Percentiles rank a stretch among this genome's conserved stretches.
These are phyloP conservation scores for Hymenoscyphus albidus DNA, from an alignment of 2,329 filamentous ascomycete species.

Conservation along the genomic window DNA sequence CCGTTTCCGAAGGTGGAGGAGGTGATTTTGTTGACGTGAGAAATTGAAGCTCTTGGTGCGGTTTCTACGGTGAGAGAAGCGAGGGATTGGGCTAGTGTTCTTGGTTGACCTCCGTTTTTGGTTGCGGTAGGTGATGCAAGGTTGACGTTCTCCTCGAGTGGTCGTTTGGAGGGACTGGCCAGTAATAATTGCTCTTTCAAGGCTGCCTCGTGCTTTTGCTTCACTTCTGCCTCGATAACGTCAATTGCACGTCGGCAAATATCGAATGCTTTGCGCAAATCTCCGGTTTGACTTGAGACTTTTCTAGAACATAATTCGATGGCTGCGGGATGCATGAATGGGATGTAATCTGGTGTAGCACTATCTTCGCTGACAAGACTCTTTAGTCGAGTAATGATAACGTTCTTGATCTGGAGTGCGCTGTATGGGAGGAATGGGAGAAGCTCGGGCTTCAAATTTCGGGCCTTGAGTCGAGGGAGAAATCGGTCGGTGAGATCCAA, in stretches of 20 bases:
- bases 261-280: slow-evolving; percentile 92
- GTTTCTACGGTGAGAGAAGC: slow-evolving; percentile 65
- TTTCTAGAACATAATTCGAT: slow-evolving; percentile 94
- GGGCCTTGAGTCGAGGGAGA: slow-evolving; percentile 85
- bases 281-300: slow-evolving; percentile 88
- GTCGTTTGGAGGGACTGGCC: slow-evolving; percentile 67
- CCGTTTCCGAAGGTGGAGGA: slow-evolving; percentile 88
- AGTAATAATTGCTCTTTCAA: slow-evolving; percentile 52
- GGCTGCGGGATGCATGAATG: slow-evolving; percentile 89
- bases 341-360: slow-evolving; percentile 58
- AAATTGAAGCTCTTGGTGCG: slow-evolving; percentile 83
- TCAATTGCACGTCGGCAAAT: slow-evolving; percentile 88
- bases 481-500: slow-evolving; percentile 94
- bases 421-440: slow-evolving; percentile 93
- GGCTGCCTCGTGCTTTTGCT: slow-evolving; percentile 65
- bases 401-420: slow-evolving; percentile 77
- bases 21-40: slow-evolving; percentile 88
- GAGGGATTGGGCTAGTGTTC: slow-evolving; percentile 47
- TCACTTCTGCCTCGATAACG: slow-evolving; percentile 80
- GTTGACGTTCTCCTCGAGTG: slow-evolving; percentile 79
- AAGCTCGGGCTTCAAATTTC: slow-evolving; percentile 84
- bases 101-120: slow-evolving; percentile 35
- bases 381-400: slow-evolving; percentile 80
- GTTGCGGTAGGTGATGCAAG: slow-evolving; percentile 51
- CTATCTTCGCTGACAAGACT: slow-evolving; percentile 60